A percentile compares a stretch with the other conserved stretches of the same genome.
phyloP scores from a whole-genome alignment of 1,139 yeast genomes.

The Hansenula sp. region DNA sequence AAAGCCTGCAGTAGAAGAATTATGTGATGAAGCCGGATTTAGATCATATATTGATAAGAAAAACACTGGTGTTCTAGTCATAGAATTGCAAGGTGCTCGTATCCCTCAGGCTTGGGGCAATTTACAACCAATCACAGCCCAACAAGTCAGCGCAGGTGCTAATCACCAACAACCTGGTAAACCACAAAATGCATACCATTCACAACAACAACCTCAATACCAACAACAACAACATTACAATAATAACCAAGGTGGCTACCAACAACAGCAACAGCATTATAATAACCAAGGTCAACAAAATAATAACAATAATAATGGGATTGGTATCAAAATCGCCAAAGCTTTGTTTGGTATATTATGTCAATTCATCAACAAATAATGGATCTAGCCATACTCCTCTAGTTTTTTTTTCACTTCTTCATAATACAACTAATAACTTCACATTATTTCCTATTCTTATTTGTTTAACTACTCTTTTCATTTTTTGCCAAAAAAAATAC shows the following conservation, averaged over 20 bases:
- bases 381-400: too few relatives aligned
- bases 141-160: constrained; percentile 14
- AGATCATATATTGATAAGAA: constrained; percentile 58
- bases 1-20: constrained; percentile 81
- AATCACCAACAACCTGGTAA: constrained; percentile 8
- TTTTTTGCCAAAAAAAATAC: too few relatives aligned
- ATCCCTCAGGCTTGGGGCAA: constrained; percentile 51
- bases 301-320: constrained; percentile 4
- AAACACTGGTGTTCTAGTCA: constrained; percentile 77
- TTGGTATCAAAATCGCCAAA: not conserved
- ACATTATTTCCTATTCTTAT: too few relatives aligned
- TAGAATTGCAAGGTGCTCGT: constrained; percentile 52
- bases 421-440: too few relatives aligned
- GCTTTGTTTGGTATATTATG: not conserved
- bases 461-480: not conserved
- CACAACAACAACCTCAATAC: constrained; percentile 29
- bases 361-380: constrained; percentile 1
- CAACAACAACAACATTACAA: constrained; percentile 31
- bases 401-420: too few relatives aligned
- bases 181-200: constrained; percentile 14
- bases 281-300: constrained; percentile 17
- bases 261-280: constrained; percentile 30
- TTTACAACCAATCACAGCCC: constrained; percentile 21
- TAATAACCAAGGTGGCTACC: constrained; percentile 24
- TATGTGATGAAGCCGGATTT: constrained; percentile 65